Evolutionary conservation across 192 early-diverging fungal genomes (phyloP).

Genomic region (Coemansia sp.): DNA sequence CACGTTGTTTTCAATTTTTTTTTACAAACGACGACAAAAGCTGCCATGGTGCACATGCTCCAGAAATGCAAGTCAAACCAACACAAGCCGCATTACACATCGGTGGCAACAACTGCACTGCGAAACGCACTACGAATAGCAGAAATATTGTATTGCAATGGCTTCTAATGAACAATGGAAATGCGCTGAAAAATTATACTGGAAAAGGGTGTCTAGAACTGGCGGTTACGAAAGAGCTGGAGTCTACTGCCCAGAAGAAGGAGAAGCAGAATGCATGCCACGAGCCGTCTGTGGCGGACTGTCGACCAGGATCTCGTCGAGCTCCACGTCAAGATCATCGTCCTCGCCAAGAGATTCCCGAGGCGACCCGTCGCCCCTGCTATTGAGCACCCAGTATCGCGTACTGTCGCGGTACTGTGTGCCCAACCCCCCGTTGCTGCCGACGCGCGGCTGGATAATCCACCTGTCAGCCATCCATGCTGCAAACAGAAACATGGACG

Average conservation of each 20-base stretch:
- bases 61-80: too few relatives aligned
- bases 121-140: too few relatives aligned
- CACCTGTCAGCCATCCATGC: conserved; percentile 45
- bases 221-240: too few relatives aligned
- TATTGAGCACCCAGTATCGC: conserved; percentile 25
- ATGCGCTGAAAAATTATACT: too few relatives aligned
- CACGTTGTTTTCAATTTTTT: too few relatives aligned
- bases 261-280: conserved; percentile 17
- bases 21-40: too few relatives aligned
- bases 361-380: background rate
- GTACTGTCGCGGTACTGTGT: conserved; percentile 1
- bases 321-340: conserved; percentile 44
- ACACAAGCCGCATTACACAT: too few relatives aligned
- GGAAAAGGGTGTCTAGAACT: background rate
- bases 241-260: background rate
- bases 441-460: conserved; percentile 33
- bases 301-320: conserved; percentile 46
- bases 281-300: conserved; percentile 29
- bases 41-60: too few relatives aligned
- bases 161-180: too few relatives aligned
- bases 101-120: too few relatives aligned
- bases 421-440: background rate
- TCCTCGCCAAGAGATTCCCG: conserved; percentile 19
- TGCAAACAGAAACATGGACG: conserved; percentile 32
- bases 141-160: too few relatives aligned